These are phyloP conservation scores for Scheffersomyces quercinus DNA, from an alignment of 1,139 yeast species.

Conservation along the genomic window DNA sequence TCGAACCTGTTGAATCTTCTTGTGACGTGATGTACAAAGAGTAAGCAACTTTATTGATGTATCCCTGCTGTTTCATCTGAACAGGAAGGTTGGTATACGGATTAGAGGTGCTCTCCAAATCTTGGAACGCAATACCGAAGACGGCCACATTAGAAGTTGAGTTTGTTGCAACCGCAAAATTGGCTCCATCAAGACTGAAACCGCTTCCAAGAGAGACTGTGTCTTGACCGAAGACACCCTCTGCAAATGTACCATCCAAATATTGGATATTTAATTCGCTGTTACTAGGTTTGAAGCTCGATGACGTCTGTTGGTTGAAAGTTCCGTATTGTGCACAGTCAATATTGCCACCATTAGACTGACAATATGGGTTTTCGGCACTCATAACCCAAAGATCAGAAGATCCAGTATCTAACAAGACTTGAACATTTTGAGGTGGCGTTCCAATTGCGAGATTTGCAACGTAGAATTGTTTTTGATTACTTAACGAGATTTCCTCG, in stretches of 20 bases:
- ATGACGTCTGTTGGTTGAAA: constrained; percentile 47
- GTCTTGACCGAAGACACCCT: constrained; percentile 61
- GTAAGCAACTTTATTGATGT: constrained; percentile 29
- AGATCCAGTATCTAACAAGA: constrained; percentile 68
- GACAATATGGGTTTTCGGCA: constrained; percentile 23
- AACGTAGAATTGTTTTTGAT: constrained; percentile 28
- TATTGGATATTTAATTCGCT: constrained; percentile 37
- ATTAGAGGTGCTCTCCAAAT: constrained; percentile 13
- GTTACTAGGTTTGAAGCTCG: constrained; percentile 46
- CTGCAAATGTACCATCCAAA: constrained; percentile 33
- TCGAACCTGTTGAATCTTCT: constrained; percentile 43
- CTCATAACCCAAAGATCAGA: constrained; percentile 63
- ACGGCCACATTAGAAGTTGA: constrained; percentile 59
- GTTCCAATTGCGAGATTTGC: constrained; percentile 55
- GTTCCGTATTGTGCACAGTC: constrained; percentile 48
- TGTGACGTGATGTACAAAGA: constrained; percentile 46
- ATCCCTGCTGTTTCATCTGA: constrained; percentile 26
- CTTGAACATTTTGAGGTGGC: constrained; percentile 49
- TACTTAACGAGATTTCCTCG: neutral
- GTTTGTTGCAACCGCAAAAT: constrained; percentile 57
- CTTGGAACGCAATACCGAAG: constrained; percentile 54
- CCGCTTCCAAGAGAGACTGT: constrained; percentile 19
- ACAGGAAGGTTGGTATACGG: constrained; percentile 27
- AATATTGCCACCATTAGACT: constrained; percentile 18
- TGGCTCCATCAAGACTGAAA: constrained; percentile 37